A percentile compares a stretch with the other conserved stretches of the same genome.
Evolutionary conservation across 257 asterid genomes (phyloP).

Genomic region (Avicennia marina): DNA sequence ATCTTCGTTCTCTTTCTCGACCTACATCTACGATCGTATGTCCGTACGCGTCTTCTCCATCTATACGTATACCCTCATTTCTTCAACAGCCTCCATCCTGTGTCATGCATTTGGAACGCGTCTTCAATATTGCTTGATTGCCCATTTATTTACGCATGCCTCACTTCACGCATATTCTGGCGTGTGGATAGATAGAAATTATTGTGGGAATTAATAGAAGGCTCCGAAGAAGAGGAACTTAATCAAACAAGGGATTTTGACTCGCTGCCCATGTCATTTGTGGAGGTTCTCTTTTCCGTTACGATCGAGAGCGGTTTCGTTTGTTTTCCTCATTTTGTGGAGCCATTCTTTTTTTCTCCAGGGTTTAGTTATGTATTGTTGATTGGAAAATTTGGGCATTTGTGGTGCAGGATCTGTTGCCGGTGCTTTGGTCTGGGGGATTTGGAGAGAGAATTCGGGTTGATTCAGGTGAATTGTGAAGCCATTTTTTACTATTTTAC

Average conservation of each 20-base stretch:
- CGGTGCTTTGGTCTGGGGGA: slow-evolving; percentile 38
- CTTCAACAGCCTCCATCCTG: slow-evolving; percentile 11
- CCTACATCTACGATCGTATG: not conserved
- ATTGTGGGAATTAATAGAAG: slow-evolving; percentile 10
- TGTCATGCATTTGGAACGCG: slow-evolving; percentile 16
- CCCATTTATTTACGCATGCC: not conserved
- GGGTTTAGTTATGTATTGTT: slow-evolving; percentile 6
- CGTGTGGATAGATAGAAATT: slow-evolving; percentile 5
- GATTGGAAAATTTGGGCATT: slow-evolving; percentile 13
- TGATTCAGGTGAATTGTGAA: slow-evolving; percentile 46
- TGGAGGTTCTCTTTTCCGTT: slow-evolving; percentile 42
- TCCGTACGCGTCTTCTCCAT: not conserved
- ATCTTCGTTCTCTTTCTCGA: slow-evolving; percentile 15
- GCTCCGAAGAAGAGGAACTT: slow-evolving; percentile 9
- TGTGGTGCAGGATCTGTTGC: slow-evolving; percentile 53
- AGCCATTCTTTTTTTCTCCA: too few species aligned
- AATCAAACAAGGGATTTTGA: too few species aligned
- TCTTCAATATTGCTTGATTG: not conserved
- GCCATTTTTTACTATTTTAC: slow-evolving; percentile 9
- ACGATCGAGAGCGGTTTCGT: slow-evolving; percentile 5
- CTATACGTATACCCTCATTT: not conserved
- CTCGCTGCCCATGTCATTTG: slow-evolving; percentile 52
- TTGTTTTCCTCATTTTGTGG: not conserved
- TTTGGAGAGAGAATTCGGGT: slow-evolving; percentile 27
- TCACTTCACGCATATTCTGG: not conserved